These are phyloP conservation scores for Penicillium pulvis DNA, from an alignment of 495 filamentous ascomycete species.

Conservation along the genomic window DNA sequence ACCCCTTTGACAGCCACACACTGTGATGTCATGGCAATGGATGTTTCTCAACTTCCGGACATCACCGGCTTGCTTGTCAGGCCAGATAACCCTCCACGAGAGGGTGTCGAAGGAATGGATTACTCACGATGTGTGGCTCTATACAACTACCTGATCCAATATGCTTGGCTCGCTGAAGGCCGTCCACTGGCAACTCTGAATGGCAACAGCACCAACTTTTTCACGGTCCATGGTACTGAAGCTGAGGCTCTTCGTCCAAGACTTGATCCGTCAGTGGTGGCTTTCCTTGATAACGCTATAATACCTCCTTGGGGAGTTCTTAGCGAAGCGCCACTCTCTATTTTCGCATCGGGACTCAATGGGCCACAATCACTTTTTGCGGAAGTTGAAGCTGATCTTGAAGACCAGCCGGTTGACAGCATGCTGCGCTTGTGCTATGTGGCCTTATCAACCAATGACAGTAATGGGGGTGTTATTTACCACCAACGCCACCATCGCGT, in stretches of 20 bases:
- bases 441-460: slow-evolving; percentile 8
- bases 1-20: neutral
- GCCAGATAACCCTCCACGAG: slow-evolving; percentile 23
- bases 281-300: slow-evolving; percentile 17
- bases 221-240: slow-evolving; percentile 13
- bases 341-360: slow-evolving; percentile 13
- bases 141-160: slow-evolving; percentile 20
- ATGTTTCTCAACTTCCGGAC: slow-evolving; percentile 21
- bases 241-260: slow-evolving; percentile 18
- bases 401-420: slow-evolving; percentile 17
- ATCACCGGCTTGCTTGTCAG: slow-evolving; percentile 17
- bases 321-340: slow-evolving; percentile 2
- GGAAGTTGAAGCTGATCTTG: slow-evolving; percentile 13
- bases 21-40: slow-evolving; percentile 15
- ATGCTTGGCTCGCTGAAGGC: slow-evolving; percentile 22
- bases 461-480: slow-evolving; percentile 17
- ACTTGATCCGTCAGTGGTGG: slow-evolving; percentile 17
- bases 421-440: slow-evolving; percentile 14
- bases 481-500: slow-evolving; percentile 16
- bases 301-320: slow-evolving; percentile 13
- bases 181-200: slow-evolving; percentile 19
- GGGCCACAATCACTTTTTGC: slow-evolving; percentile 10
- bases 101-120: slow-evolving; percentile 20
- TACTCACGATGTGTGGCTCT: slow-evolving; percentile 21
- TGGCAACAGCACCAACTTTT: slow-evolving; percentile 18